These are phyloP conservation scores for Pholiota molesta DNA, from an alignment of 768 basidiomycete genomes.

Conservation along the genomic window DNA sequence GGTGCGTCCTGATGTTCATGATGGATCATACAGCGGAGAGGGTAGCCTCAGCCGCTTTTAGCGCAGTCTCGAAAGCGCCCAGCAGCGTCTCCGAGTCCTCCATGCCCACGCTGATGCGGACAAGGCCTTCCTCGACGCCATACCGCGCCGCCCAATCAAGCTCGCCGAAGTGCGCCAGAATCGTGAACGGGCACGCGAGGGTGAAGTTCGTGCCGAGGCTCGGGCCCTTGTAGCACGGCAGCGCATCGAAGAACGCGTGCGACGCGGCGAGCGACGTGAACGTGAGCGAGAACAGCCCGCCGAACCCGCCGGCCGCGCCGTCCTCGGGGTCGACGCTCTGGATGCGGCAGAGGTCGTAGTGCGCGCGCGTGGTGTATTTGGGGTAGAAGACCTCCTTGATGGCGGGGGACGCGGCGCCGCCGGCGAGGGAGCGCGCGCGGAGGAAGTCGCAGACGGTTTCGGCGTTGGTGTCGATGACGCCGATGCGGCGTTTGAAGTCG, in stretches of 20 bases:
- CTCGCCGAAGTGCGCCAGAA: slow-evolving; percentile 89
- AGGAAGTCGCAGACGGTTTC: slow-evolving; percentile 84
- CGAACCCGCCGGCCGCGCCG: slow-evolving; percentile 60
- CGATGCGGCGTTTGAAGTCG: slow-evolving; percentile 79
- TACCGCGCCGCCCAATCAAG: slow-evolving; percentile 89
- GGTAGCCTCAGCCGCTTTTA: slow-evolving; percentile 68
- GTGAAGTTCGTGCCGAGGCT: slow-evolving; percentile 96
- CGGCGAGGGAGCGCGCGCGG: slow-evolving; percentile 54
- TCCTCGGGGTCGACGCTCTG: slow-evolving; percentile 37
- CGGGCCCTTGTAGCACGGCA: slow-evolving; percentile 88
- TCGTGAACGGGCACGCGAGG: slow-evolving; percentile 89
- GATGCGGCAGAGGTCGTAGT: slow-evolving; percentile 74
- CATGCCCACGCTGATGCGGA: slow-evolving; percentile 91
- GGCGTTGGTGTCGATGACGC: slow-evolving; percentile 79
- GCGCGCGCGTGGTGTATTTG: slow-evolving; percentile 70
- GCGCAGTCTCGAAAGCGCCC: slow-evolving; percentile 60
- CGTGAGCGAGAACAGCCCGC: slow-evolving; percentile 85
- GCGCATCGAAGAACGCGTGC: slow-evolving; percentile 80
- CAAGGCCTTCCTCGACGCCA: slow-evolving; percentile 83
- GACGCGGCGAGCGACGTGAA: slow-evolving; percentile 75
- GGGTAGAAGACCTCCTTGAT: slow-evolving; percentile 92
- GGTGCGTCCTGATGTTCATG: background rate
- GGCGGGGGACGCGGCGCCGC: slow-evolving; percentile 41
- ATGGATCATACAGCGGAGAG: slow-evolving; percentile 9
- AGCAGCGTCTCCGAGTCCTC: slow-evolving; percentile 68